These are phyloP conservation scores for Thamnidium elegans DNA, from an alignment of 192 early-diverging fungal genomes.

Conservation along the genomic window DNA sequence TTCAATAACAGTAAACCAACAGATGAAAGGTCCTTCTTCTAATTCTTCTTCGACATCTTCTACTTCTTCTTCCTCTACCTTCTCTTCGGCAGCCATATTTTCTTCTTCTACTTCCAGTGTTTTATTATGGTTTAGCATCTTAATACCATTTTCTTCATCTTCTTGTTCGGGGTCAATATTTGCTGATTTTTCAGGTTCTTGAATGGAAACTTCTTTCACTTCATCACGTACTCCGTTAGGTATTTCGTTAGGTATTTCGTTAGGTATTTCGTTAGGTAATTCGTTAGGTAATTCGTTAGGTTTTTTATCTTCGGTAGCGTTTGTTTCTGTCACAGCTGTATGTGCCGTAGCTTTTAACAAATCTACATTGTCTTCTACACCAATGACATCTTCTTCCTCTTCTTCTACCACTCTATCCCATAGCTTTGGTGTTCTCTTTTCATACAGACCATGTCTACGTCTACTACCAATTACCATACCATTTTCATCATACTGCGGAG, in stretches of 20 bases:
- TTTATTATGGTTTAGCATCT: too few species aligned
- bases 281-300: too few species aligned
- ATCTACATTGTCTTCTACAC: constrained; percentile 12
- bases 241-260: too few species aligned
- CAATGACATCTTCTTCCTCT: constrained; percentile 5
- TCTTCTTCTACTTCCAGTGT: background rate
- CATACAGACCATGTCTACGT: constrained; percentile 24
- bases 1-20: constrained; percentile 38
- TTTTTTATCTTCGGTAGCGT: too few species aligned
- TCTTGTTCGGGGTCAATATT: too few species aligned
- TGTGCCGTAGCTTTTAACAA: constrained; percentile 1
- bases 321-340: too few species aligned
- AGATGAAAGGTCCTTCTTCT: constrained; percentile 16
- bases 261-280: too few species aligned
- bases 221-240: too few species aligned
- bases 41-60: constrained; percentile 17
- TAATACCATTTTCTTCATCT: too few species aligned
- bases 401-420: constrained; percentile 32
- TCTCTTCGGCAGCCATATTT: too few species aligned
- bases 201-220: too few species aligned
- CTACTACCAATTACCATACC: constrained; percentile 33
- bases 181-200: too few species aligned
- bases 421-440: constrained; percentile 36
- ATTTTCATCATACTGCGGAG: constrained; percentile 19
- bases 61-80: background rate